Evolutionary conservation across 2,329 filamentous ascomycete genomes (phyloP), one percentile per base, ranked within the genome.

Genomic region (Aspergillus unguis): DNA sequence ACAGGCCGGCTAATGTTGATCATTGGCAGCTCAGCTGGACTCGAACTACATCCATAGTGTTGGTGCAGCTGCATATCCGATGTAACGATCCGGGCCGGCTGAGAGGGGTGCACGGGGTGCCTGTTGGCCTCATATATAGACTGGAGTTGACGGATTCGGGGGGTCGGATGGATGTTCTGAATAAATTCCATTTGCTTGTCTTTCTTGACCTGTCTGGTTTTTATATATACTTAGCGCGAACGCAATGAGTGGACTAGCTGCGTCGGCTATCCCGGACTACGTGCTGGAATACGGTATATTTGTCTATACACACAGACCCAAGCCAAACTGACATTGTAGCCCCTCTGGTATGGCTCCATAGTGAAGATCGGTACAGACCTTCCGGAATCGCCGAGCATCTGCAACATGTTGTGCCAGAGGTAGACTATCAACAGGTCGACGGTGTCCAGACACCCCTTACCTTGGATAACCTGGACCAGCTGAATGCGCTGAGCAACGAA

Each of bases 281-380:
- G 73, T 76, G 23, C 56, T 75, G 9, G 71, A 75, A 44, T 77
- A 78, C 62, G 76, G 76, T 77, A 63, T 53, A 61, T 48, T 40
- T 43, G 42, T 36, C 4, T 5, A 43, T 35, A 37, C n/a, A 37
- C 3, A 33, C 6, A 6, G n/a, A 33, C 33, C 9, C 23, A 11
- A 8, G 32, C 33, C 36, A 32, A 3, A 9, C 54, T 58, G 32
- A 62, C 26, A 10, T 5, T 3, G 2, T 45, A 81, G 79, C 79
- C 32, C 79, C 79, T 6, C 55, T 81, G 3, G 71, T 80, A 32
- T 81, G 76, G 71, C 71, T 81, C 6, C 72, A 80, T 56, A 73
- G 72, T 27, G 56, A 70, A 54, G 79, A 82, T 54, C 58, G 64
- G 28, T 80, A 78, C 59, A 73, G 75, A 44, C 79, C 79, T 5